Percentiles rank a stretch among this genome's conserved stretches.
Evolutionary conservation across 768 basidiomycete genomes (phyloP).

Genomic region (Suillus placidus): DNA sequence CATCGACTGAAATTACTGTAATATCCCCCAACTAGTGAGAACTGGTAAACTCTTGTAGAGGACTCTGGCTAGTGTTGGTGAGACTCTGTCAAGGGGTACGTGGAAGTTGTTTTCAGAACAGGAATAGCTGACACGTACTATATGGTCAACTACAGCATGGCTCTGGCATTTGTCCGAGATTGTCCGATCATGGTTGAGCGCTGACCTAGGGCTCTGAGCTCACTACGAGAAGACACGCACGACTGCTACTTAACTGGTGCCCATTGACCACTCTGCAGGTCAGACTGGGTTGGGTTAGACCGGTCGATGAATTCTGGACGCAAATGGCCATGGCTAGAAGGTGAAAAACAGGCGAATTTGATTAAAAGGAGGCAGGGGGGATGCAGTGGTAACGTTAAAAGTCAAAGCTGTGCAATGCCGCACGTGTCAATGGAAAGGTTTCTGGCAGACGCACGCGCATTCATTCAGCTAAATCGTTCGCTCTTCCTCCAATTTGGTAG

Average conservation of each 20-base stretch:
- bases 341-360: background rate
- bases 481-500: background rate
- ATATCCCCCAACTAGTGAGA: background rate
- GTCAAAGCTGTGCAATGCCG: too few relatives aligned
- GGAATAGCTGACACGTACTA: too few relatives aligned
- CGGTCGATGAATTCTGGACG: background rate
- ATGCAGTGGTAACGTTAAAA: background rate
- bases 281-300: background rate
- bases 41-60: background rate
- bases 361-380: too few relatives aligned
- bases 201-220: background rate
- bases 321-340: background rate
- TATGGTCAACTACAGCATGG: too few relatives aligned
- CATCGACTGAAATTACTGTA: background rate
- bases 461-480: background rate
- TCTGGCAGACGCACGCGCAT: background rate
- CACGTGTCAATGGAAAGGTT: too few relatives aligned
- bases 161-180: background rate
- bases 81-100: background rate
- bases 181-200: background rate
- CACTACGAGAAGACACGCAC: background rate
- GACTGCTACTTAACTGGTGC: background rate
- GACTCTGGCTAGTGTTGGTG: background rate
- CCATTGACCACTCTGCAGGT: background rate
- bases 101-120: background rate